These are phyloP conservation scores for Cyclotella distinguenda DNA, from an alignment of 108 stramenopile genomes.

Conservation along the genomic window DNA sequence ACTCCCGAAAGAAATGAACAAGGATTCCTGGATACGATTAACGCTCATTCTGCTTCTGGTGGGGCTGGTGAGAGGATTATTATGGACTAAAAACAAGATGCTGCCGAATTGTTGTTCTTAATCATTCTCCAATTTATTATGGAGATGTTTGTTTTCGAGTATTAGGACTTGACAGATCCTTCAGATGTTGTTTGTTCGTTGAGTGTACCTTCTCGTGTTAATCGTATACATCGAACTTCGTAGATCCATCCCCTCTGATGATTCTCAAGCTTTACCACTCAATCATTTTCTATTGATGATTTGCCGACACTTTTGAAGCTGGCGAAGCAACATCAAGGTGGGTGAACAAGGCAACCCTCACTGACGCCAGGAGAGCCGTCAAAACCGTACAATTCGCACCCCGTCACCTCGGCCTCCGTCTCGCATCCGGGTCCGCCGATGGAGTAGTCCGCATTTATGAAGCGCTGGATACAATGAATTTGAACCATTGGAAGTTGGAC, in stretches of 20 bases:
- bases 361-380: constrained; percentile 82
- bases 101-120: too few relatives aligned
- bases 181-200: too few relatives aligned
- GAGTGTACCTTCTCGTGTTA: too few relatives aligned
- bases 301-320: background rate
- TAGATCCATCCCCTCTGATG: background rate
- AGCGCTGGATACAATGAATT: constrained; percentile 91
- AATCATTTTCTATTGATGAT: background rate
- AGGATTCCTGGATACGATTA: constrained; percentile 37
- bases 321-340: constrained; percentile 60
- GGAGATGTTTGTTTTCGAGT: too few relatives aligned
- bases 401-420: constrained; percentile 82
- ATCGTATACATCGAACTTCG: too few relatives aligned
- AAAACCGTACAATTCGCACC: constrained; percentile 91
- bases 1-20: constrained; percentile 37
- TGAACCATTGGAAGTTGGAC: constrained; percentile 84
- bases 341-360: constrained; percentile 72
- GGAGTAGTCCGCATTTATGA: constrained; percentile 86
- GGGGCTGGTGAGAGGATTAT: constrained; percentile 15
- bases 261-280: background rate
- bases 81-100: too few relatives aligned
- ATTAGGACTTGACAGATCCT: too few relatives aligned
- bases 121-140: too few relatives aligned
- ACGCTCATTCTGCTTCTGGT: background rate
- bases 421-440: constrained; percentile 90